These are phyloP conservation scores for Yarrowia hollandica DNA, from an alignment of 805 yeast genomes.

Conservation along the genomic window DNA sequence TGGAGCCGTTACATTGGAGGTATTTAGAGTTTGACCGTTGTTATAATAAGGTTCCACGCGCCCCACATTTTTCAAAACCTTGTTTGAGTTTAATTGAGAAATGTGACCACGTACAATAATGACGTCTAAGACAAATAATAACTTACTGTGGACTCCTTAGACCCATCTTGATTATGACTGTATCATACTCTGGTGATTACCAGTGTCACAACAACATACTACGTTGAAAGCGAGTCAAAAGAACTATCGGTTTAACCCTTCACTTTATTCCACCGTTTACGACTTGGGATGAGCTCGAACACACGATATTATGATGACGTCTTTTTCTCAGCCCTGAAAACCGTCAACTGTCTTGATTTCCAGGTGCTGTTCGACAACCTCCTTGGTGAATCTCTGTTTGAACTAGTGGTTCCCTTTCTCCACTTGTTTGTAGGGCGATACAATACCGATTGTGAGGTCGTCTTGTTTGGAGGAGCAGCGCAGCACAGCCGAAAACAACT, in stretches of 20 bases:
- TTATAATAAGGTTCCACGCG: no score
- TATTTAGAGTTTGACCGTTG: background rate
- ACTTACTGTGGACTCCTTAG: no score
- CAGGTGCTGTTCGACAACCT: background rate
- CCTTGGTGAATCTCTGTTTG: background rate
- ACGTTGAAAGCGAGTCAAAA: no score
- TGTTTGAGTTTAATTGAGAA: no score
- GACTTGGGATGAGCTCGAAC: background rate
- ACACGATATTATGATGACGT: slow-evolving; percentile 3
- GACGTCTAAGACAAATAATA: no score
- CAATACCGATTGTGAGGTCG: background rate
- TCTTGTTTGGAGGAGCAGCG: background rate
- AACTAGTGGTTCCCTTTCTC: background rate
- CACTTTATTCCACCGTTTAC: background rate
- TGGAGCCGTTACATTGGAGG: background rate
- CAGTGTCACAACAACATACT: no score
- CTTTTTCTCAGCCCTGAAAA: slow-evolving; percentile 1
- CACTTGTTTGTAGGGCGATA: background rate
- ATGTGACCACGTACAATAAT: no score
- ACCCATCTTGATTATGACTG: no score
- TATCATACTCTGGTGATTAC: no score
- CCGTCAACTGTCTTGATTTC: background rate
- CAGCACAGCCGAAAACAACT: background rate
- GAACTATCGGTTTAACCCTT: no score
- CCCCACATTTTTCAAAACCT: no score